These are phyloP conservation scores for Thoreauomyces humboldtii DNA, from an alignment of 192 early-diverging fungal genomes.

Conservation along the genomic window DNA sequence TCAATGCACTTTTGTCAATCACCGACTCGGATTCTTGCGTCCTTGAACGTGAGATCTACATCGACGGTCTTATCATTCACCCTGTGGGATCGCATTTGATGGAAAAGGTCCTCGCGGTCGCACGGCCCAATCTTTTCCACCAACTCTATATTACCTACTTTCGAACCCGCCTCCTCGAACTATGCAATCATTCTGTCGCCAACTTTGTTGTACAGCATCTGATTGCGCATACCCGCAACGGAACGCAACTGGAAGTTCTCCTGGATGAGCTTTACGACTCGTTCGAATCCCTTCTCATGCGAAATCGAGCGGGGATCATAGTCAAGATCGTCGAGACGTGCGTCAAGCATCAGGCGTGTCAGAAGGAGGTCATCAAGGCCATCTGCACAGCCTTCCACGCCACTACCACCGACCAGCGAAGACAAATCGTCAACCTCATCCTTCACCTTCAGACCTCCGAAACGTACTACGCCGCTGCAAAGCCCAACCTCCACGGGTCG, in stretches of 20 bases:
- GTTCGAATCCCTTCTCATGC: slow-evolving; percentile 11
- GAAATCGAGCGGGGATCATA: slow-evolving; percentile 68
- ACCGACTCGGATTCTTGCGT: neutral
- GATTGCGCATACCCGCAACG: slow-evolving; percentile 59
- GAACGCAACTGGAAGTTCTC: slow-evolving; percentile 60
- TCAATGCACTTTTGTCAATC: slow-evolving; percentile 16
- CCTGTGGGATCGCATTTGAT: slow-evolving; percentile 77
- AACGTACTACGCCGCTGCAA: neutral
- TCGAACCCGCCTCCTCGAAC: slow-evolving; percentile 53
- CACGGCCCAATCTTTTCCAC: slow-evolving; percentile 46
- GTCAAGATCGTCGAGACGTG: slow-evolving; percentile 67
- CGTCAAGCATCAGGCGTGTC: slow-evolving; percentile 50
- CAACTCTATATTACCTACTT: slow-evolving; percentile 67
- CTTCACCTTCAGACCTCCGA: slow-evolving; percentile 60
- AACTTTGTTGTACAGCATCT: slow-evolving; percentile 86
- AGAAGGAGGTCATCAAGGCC: slow-evolving; percentile 58
- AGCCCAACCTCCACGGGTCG: slow-evolving; percentile 64
- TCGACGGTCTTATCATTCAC: slow-evolving; percentile 58
- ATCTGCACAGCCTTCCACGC: slow-evolving; percentile 52
- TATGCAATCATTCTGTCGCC: slow-evolving; percentile 66
- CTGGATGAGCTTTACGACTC: slow-evolving; percentile 51
- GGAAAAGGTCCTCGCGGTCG: slow-evolving; percentile 57
- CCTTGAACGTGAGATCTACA: slow-evolving; percentile 27
- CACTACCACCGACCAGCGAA: slow-evolving; percentile 46
- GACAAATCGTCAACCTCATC: slow-evolving; percentile 58